Base-by-base conservation (phyloP, 2,329 filamentous ascomycete genomes). In the Botrytis fabae region DNA sequence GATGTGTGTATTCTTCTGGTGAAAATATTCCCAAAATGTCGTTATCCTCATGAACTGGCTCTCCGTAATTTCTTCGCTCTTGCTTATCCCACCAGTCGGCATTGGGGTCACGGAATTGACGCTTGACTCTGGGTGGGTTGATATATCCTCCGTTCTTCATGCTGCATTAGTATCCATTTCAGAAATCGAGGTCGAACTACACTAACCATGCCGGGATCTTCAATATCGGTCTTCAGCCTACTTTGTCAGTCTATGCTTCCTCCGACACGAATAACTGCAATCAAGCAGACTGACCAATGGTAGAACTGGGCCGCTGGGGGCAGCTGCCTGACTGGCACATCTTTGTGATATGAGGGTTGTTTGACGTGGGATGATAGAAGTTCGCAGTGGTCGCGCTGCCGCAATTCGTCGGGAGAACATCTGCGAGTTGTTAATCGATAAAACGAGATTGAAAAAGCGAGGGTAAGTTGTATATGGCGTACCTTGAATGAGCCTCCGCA, bases 51-150 rank as follows among this genome's bases (percentile, higher is more conserved):
- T 99, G 95, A 70, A 97, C 90, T 20, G 95, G 93, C 84, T 99
- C 97, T 83, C 95, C 95, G 82, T 93, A 98, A 87, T 99, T 98
- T 80, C 96, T 90, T 82, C 95, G 91, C 84, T 98, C 96, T 85
- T 99, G 96, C 83, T 94, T 92, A 84, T 99, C 95, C 93, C 94
- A 98, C 94, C 94, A 99, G 81, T 93, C 91, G 81, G 84, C 95
- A 82, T 98, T 89, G 51, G 97, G 96, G 83, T 98, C 96, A 82
- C 96, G 93, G 85, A 94, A 93, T 83, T 94, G 91, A 78, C 95
- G 92, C 87, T 97, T 98, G 83, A 95, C 85, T 71, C 87, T 84
- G 22, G 90, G 89, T 73, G 93, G 92, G 84, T 95, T 94, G 81
- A 93, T 88, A 83, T 94, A 96, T 83, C 92, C 92, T 80, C 93